Conservation (phyloP, 2,329 filamentous ascomycete genomes). For the Exophiala bonariae region DNA sequence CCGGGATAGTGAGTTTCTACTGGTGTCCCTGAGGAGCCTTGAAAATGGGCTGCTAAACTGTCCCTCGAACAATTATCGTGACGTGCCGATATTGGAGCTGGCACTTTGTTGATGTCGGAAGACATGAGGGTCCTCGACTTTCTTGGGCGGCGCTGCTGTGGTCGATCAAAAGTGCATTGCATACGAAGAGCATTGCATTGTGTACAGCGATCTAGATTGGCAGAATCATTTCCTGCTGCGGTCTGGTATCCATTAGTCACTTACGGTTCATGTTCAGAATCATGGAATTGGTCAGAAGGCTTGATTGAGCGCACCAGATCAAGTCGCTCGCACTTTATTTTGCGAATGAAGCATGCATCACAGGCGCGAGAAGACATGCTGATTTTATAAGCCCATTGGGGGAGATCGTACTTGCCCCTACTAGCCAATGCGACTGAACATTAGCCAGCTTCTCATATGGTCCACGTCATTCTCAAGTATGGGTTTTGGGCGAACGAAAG, state of each 20-base stretch:
- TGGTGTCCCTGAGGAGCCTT: too few relatives aligned
- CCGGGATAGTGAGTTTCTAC: not conserved
- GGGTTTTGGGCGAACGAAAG: too few relatives aligned
- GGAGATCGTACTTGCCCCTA: too few relatives aligned
- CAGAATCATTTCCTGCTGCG: too few relatives aligned
- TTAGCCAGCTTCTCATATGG: too few relatives aligned
- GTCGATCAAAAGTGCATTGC: not conserved
- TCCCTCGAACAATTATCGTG: too few relatives aligned
- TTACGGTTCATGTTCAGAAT: not conserved
- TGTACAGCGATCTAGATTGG: not conserved
- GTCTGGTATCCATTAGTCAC: not conserved
- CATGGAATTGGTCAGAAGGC: not conserved
- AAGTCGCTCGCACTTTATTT: not conserved
- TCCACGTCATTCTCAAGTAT: too few relatives aligned
- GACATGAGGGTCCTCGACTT: not conserved
- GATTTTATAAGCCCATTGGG: too few relatives aligned
- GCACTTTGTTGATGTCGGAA: too few relatives aligned
- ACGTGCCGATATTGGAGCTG: too few relatives aligned
- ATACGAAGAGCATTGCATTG: slow-evolving; percentile 1
- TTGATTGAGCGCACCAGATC: not conserved
- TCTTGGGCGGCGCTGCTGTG: not conserved
- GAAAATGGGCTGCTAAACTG: too few relatives aligned
- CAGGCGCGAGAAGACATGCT: not conserved
- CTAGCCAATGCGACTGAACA: too few relatives aligned
- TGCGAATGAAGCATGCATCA: slow-evolving; percentile 3